Evolutionary conservation across 345 rosid genomes (phyloP).

Genomic region (Populus deltoides): DNA sequence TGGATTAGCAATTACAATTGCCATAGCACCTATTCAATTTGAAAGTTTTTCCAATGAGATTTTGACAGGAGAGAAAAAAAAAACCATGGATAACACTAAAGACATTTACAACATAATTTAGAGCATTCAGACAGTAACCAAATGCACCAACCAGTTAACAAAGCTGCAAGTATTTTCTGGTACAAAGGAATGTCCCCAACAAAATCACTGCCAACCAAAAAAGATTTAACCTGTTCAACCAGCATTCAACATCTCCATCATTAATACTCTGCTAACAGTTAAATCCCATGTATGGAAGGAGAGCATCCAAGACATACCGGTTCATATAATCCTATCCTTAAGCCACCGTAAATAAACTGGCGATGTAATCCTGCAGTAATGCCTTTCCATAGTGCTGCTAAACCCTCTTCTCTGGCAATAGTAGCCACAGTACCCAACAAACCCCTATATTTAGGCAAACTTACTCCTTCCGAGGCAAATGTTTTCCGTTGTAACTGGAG

Average conservation of each 20-base stretch:
- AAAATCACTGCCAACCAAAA: conserved; percentile 77
- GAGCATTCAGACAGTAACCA: conserved; percentile 17
- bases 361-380: conserved; percentile 94
- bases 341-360: conserved; percentile 90
- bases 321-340: conserved; percentile 92
- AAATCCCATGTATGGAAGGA: conserved; percentile 3
- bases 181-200: conserved; percentile 75
- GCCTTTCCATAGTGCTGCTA: conserved; percentile 91
- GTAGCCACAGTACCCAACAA: conserved; percentile 89
- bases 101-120: conserved; percentile 8
- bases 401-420: conserved; percentile 92
- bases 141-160: conserved; percentile 65
- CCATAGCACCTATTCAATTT: conserved; percentile 70
- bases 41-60: conserved; percentile 4
- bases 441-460: conserved; percentile 78
- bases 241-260: conserved; percentile 12
- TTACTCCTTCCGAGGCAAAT: conserved; percentile 49
- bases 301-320: conserved; percentile 60
- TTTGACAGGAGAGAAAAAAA: not conserved
- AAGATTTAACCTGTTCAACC: conserved; percentile 71
- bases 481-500: conserved; percentile 93
- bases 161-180: conserved; percentile 85
- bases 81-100: not conserved
- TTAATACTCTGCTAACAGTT: not conserved
- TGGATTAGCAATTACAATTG: conserved; percentile 88